Evolutionary conservation across 441 rosid genomes (phyloP), one percentile per base, ranked within the genome.

Genomic region (Manihot esculenta): DNA sequence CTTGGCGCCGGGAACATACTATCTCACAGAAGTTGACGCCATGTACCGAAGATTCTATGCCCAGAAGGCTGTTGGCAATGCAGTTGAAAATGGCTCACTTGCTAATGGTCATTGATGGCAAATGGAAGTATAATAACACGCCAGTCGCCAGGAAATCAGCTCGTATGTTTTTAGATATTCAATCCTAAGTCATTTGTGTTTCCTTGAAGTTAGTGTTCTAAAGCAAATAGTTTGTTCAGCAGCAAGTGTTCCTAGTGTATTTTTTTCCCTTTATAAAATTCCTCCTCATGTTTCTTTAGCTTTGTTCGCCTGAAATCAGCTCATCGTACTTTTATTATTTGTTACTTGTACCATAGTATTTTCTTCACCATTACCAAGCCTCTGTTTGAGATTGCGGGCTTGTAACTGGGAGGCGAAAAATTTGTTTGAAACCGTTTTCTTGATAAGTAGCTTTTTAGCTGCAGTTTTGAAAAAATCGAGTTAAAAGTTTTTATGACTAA

Each of bases 1-100:
- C 68, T 79, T 93, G 86, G 84, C 92, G 63, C 86, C 96, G 0
- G 98, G 92, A 55, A 90, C 99, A 23, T 90, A 88, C 83, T 94
- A 89, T 70, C 92, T 94, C 72, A 94, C 96, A 1, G 89, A 94
- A 82, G 97, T 92, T 14, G 99, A 94, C 78, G 76, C 88, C 59
- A 80, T 78, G 92, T 94, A 92, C 81, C 84, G 99, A 77, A 88
- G 99, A 81, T 94, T 92, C 79, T 94, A 94, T 42, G 82, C 90
- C 42, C 76, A 83, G 82, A 94, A 88, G 83, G 80, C 63, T 26
- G 76, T 75, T 10, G 89, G 78, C 1, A 61, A 18, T 18, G 26
- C 49, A 44, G 20, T 66, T 10, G 82, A 80, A 58, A 88, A 86
- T 47, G 93, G 90, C 63, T 73, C 84, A 15, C n/a, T 85, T 41